Evolutionary conservation across 2,329 filamentous ascomycete genomes (phyloP).

Genomic region (Arthrobotrys musiformis): DNA sequence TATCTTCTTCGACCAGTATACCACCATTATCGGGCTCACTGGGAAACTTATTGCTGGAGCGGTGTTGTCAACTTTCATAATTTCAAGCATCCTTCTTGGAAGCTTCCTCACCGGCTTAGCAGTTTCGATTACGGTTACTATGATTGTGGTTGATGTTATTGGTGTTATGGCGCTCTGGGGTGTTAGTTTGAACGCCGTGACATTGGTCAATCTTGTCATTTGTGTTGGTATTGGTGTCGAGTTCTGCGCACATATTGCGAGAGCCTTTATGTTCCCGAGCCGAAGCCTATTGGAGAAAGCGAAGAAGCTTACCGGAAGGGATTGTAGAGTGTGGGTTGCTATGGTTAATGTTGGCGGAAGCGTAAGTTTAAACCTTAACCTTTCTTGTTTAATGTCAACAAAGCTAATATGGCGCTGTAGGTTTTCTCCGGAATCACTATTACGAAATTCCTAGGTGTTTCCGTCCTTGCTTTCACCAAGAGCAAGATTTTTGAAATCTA

Average conservation of each 20-base stretch:
- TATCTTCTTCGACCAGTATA: conserved; percentile 98
- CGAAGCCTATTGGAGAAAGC: conserved; percentile 82
- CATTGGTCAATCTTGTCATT: conserved; percentile 94
- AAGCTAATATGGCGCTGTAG: conserved; percentile 27
- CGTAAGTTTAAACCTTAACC: conserved; percentile 62
- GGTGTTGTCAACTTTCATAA: conserved; percentile 82
- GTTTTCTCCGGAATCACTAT: conserved; percentile 95
- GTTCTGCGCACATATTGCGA: conserved; percentile 95
- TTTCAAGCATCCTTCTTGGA: conserved; percentile 83
- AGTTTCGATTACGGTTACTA: conserved; percentile 85
- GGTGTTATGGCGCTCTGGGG: conserved; percentile 90
- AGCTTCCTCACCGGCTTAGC: conserved; percentile 83
- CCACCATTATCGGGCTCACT: conserved; percentile 82
- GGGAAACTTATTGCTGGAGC: conserved; percentile 82
- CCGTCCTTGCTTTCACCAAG: conserved; percentile 89
- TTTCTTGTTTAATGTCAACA: not conserved
- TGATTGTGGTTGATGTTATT: conserved; percentile 94
- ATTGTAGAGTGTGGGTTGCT: conserved; percentile 90
- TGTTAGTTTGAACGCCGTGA: conserved; percentile 93
- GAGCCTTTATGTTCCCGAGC: conserved; percentile 94
- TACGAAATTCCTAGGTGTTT: conserved; percentile 92
- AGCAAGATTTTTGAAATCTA: conserved; percentile 99
- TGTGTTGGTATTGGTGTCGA: conserved; percentile 96
- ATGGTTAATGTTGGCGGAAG: conserved; percentile 93
- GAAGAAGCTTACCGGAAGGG: conserved; percentile 80